A percentile compares a stretch with the other conserved stretches of the same genome.
Conservation (phyloP, 352 stramenopile genomes). For the Globisporangium parvum region DNA sequence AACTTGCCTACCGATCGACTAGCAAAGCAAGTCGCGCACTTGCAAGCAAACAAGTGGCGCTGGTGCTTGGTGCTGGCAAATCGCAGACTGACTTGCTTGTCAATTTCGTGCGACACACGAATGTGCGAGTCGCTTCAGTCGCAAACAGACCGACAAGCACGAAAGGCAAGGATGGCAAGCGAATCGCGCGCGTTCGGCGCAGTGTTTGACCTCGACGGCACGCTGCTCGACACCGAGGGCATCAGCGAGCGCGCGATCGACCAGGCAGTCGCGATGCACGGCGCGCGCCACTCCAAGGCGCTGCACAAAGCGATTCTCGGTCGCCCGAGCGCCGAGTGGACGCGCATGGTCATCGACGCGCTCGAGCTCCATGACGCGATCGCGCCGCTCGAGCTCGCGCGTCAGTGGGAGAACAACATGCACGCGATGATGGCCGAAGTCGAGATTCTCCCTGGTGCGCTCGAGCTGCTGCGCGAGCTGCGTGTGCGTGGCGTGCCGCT, state of each 20-base stretch:
- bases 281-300: constrained; percentile 46
- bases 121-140: not conserved
- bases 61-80: not conserved
- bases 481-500: constrained; percentile 49
- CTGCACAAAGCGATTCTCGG: constrained; percentile 77
- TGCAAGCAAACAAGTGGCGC: too few species aligned
- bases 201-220: constrained; percentile 85
- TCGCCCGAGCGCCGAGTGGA: constrained; percentile 61
- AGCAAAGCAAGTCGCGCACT: not conserved
- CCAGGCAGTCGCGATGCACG: constrained; percentile 42
- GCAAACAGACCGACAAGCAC: not conserved
- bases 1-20: not conserved
- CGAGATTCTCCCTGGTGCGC: constrained; percentile 43
- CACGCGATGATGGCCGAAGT: constrained; percentile 46
- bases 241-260: constrained; percentile 61
- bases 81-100: not conserved
- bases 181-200: constrained; percentile 24
- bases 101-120: not conserved
- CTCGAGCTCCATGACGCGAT: constrained; percentile 33
- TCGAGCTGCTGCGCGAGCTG: constrained; percentile 41
- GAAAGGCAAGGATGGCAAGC: constrained; percentile 10
- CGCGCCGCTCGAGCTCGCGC: constrained; percentile 46
- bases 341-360: constrained; percentile 58
- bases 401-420: constrained; percentile 59
- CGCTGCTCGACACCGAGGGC: constrained; percentile 73